Percentiles rank a stretch among this genome's conserved stretches.
These are phyloP conservation scores for Aschersonia sp. DNA, from an alignment of 2,329 filamentous ascomycete species.

Conservation along the genomic window DNA sequence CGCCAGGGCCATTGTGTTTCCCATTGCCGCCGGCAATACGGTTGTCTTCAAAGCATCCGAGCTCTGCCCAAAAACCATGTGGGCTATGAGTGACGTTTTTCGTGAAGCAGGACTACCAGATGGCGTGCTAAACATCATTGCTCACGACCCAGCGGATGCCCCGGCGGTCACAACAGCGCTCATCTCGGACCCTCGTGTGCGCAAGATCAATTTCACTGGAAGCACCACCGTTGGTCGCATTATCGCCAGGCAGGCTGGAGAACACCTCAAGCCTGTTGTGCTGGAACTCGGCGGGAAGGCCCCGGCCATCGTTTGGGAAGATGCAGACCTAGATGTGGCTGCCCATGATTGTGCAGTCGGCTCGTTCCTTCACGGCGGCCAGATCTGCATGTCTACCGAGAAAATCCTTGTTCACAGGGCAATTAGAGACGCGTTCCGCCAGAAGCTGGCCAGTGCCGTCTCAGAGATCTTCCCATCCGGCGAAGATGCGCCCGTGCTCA, in stretches of 20 bases:
- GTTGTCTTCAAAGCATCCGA: constrained; percentile 61
- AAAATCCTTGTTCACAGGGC: constrained; percentile 46
- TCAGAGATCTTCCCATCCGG: constrained; percentile 34
- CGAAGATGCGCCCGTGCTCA: constrained; percentile 52
- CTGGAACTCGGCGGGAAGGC: constrained; percentile 79
- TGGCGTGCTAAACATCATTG: constrained; percentile 62
- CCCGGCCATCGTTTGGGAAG: constrained; percentile 62
- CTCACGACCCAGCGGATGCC: constrained; percentile 50
- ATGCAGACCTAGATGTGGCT: constrained; percentile 62
- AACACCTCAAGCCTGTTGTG: constrained; percentile 63
- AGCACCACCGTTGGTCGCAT: constrained; percentile 60
- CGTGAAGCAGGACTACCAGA: constrained; percentile 62
- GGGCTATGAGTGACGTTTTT: constrained; percentile 47
- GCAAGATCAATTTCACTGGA: constrained; percentile 81
- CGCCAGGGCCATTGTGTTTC: constrained; percentile 39
- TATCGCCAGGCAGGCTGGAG: constrained; percentile 54
- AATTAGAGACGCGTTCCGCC: constrained; percentile 30
- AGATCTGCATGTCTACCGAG: constrained; percentile 81
- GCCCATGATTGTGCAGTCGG: constrained; percentile 55
- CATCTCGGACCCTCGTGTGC: constrained; percentile 51
- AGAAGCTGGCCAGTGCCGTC: constrained; percentile 23
- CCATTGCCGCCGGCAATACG: constrained; percentile 68
- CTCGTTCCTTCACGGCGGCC: constrained; percentile 59
- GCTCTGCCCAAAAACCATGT: constrained; percentile 47
- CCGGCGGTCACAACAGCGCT: constrained; percentile 51